Conservation (phyloP, 352 stramenopile genomes). For the Globisporangium spinosum region DNA sequence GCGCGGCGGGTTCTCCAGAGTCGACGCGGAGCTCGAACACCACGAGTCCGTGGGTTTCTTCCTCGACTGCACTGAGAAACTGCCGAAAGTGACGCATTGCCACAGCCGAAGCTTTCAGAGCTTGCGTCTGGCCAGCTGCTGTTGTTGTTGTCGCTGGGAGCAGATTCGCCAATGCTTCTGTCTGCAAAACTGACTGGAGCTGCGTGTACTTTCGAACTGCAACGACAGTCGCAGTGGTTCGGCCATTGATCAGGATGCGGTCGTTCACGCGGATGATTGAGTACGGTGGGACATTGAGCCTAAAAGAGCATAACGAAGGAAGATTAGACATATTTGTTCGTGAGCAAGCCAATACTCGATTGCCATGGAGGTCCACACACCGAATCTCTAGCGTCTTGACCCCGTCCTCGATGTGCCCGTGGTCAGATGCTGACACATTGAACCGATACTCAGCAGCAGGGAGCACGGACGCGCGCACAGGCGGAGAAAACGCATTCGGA, state of each 20-base stretch:
- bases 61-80: slow-evolving; percentile 58
- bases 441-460: slow-evolving; percentile 59
- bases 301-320: slow-evolving; percentile 6
- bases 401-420: slow-evolving; percentile 43
- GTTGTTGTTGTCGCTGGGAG: slow-evolving; percentile 21
- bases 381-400: slow-evolving; percentile 63
- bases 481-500: background rate
- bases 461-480: slow-evolving; percentile 9
- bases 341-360: too few species aligned
- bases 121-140: slow-evolving; percentile 9
- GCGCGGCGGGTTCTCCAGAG: slow-evolving; percentile 14
- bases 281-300: slow-evolving; percentile 61
- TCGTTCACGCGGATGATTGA: slow-evolving; percentile 68
- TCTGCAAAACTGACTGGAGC: slow-evolving; percentile 47
- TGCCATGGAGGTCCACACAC: slow-evolving; percentile 19
- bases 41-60: slow-evolving; percentile 46
- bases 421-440: slow-evolving; percentile 35
- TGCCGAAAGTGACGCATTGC: slow-evolving; percentile 50
- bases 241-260: slow-evolving; percentile 58
- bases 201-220: slow-evolving; percentile 62
- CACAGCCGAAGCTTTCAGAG: slow-evolving; percentile 23
- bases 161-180: slow-evolving; percentile 45
- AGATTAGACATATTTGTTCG: background rate
- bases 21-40: slow-evolving; percentile 48
- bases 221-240: slow-evolving; percentile 34